phyloP scores from a whole-genome alignment of 345 rosid species.

The Isatis tinctoria region DNA sequence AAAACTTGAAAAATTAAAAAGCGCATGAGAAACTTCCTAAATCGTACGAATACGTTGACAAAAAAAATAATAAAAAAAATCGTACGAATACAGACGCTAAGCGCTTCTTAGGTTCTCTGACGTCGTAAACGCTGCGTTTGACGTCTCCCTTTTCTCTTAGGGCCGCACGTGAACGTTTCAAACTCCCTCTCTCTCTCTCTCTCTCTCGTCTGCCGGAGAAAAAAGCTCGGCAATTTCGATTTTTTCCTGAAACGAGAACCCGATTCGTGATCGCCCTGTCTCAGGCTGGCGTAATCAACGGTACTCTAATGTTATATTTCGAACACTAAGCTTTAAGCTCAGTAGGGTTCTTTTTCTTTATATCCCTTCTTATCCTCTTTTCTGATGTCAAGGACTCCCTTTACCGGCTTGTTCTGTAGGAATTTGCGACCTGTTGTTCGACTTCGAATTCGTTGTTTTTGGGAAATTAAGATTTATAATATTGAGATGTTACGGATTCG shows the following conservation, averaged over 20 bases:
- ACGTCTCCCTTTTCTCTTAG: background rate
- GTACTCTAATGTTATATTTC: conserved; percentile 1
- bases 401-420: background rate
- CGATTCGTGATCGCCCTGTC: background rate
- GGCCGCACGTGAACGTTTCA: conserved; percentile 21
- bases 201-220: conserved; percentile 6
- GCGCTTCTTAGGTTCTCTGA: background rate
- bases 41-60: background rate
- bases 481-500: background rate
- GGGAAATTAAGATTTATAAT: background rate
- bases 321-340: background rate
- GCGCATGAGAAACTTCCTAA: background rate
- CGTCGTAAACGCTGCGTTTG: conserved; percentile 17
- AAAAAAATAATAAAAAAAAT: too few species aligned
- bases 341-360: background rate
- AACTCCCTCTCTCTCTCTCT: background rate
- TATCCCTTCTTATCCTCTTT: background rate
- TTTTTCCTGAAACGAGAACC: background rate
- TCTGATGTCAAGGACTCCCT: background rate
- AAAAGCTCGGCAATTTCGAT: conserved; percentile 12
- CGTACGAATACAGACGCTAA: background rate
- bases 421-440: background rate
- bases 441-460: background rate
- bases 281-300: conserved; percentile 13
- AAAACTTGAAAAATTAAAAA: background rate